Percentiles rank a stretch among this genome's conserved stretches.
phyloP scores from a whole-genome alignment of 73 alveolate species.

The Paramecium primaurelia region DNA sequence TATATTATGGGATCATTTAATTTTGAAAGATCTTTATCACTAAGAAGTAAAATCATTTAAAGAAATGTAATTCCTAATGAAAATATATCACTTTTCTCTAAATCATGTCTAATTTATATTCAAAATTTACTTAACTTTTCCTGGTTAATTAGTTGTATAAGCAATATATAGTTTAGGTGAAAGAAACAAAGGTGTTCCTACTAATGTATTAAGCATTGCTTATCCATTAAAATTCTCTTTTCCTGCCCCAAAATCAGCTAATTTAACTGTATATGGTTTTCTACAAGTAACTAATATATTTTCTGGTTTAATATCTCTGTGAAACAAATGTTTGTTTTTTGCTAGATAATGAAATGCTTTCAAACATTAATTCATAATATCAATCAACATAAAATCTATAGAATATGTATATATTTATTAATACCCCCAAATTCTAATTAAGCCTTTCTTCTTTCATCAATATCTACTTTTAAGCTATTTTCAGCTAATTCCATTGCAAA shows the following conservation, averaged over 20 bases:
- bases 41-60: background rate
- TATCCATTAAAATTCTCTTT: slow-evolving; percentile 7
- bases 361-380: slow-evolving; percentile 42
- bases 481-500: slow-evolving; percentile 18
- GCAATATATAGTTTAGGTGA: slow-evolving; percentile 15
- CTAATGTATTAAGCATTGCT: slow-evolving; percentile 46
- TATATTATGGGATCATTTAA: slow-evolving; percentile 14
- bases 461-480: background rate
- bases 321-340: background rate
- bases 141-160: background rate
- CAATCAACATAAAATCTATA: background rate
- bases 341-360: slow-evolving; percentile 22
- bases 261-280: background rate
- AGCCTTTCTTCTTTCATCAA: background rate
- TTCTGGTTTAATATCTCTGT: slow-evolving; percentile 39
- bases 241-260: slow-evolving; percentile 52
- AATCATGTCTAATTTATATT: background rate
- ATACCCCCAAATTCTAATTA: background rate
- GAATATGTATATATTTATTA: background rate
- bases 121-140: slow-evolving; percentile 15
- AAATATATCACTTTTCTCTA: slow-evolving; percentile 34
- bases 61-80: slow-evolving; percentile 40
- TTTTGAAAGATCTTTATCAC: background rate
- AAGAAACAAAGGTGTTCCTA: slow-evolving; percentile 37
- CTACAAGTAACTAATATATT: background rate